phyloP scores from a whole-genome alignment of 345 rosid genomes.

The Melastoma malabathricum region DNA sequence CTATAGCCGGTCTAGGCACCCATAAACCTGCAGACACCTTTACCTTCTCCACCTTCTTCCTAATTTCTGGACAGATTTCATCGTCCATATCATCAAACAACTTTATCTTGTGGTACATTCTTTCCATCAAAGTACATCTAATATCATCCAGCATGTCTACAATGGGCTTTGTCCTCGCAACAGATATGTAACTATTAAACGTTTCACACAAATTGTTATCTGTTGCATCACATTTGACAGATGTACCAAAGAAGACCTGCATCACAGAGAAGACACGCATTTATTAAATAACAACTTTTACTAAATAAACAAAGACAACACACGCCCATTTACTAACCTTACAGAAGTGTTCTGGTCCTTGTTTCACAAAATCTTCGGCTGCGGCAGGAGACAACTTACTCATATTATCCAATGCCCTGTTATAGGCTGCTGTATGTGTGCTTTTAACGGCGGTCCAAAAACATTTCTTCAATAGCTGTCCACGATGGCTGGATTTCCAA shows the following conservation, averaged over 20 bases:
- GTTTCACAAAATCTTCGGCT: not conserved
- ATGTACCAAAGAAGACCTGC: not conserved
- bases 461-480: not conserved
- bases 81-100: not conserved
- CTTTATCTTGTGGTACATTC: not conserved
- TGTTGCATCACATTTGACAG: too few species aligned
- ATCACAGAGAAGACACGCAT: not conserved
- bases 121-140: not conserved
- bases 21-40: not conserved
- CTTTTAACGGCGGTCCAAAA: not conserved
- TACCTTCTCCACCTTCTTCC: not conserved
- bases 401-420: not conserved
- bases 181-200: too few species aligned
- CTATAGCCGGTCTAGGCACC: not conserved
- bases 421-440: accelerated
- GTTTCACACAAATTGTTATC: too few species aligned
- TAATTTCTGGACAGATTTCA: not conserved
- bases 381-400: not conserved
- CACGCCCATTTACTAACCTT: not conserved
- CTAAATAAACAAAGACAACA: not conserved
- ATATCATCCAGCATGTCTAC: not conserved
- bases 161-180: too few species aligned
- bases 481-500: not conserved
- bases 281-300: not conserved
- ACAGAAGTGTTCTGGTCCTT: not conserved